Base-by-base conservation (phyloP, 1,284 basidiomycete species). In the Cryptococcus hybrid region DNA sequence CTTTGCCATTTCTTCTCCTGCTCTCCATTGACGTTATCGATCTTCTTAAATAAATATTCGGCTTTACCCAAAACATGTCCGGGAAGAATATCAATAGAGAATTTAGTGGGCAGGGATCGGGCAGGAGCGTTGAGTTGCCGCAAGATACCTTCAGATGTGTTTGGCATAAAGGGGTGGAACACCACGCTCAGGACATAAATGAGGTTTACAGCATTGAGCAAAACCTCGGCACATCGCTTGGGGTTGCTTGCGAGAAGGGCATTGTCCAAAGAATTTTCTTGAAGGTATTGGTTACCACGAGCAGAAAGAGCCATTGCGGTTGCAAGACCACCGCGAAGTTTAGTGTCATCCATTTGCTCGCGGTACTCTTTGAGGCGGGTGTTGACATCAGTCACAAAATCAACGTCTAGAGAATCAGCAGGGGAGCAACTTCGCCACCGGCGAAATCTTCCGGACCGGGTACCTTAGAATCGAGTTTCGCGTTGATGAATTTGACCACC, bases 151-250 rank as follows among this genome's bases (percentile, higher is more conserved):
- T 86, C 85, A 34, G 88, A 86, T 0, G 91, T 95, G 30, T 86
- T 83, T 42, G 96, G 96, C 94, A 99, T 98, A 85, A 93, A 99
- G 0, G 96, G 95, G 74, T 94, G 89, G 64, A 92, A 79, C 63
- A 96, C 80, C 37, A 87, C 87, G 9, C 90, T 89, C 57, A 99
- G 84, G 36, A 88, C 79, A 78, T 96, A 99, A 76, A 99, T 96
- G 65, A 99, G 82, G 80, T 98, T 98, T 76, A 93, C 79, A 24
- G 92, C 89, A 58, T 94, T 87, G 47, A 90, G 86, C 61, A 98
- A 82, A 62, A 98, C 92, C 70, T 91, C 88, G 5, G 89, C 92
- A 68, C 93, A 96, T 60, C 92, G 87, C 61, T 84, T 83, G 1
- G 92, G 91, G 61, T 90, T 83, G 65, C 88, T 85, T 30, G 84